phyloP scores from a whole-genome alignment of 2,329 filamentous ascomycete genomes.

The Penicillium sp. region DNA sequence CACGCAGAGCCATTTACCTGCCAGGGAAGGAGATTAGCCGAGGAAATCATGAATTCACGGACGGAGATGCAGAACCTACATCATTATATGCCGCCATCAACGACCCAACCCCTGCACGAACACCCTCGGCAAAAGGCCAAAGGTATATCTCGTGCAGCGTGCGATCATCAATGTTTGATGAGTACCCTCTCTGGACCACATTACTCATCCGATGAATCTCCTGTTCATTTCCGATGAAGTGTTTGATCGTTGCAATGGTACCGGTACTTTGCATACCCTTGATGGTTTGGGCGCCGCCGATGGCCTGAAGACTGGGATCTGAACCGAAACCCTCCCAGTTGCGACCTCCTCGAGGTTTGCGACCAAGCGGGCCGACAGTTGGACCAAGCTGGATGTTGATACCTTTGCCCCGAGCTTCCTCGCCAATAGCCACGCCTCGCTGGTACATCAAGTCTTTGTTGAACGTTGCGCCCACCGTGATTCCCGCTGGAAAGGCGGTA shows the following conservation, averaged over 20 bases:
- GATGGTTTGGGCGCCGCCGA: slow-evolving; percentile 48
- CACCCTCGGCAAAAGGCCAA: slow-evolving; percentile 48
- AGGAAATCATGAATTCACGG: background rate
- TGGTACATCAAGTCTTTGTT: slow-evolving; percentile 66
- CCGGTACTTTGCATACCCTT: slow-evolving; percentile 53
- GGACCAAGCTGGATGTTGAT: slow-evolving; percentile 67
- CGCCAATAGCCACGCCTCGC: slow-evolving; percentile 61
- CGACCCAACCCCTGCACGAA: slow-evolving; percentile 44
- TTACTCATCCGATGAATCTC: slow-evolving; percentile 47
- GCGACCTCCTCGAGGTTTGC: slow-evolving; percentile 65
- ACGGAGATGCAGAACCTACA: slow-evolving; percentile 19
- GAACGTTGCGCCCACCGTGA: slow-evolving; percentile 68
- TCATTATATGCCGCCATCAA: slow-evolving; percentile 42
- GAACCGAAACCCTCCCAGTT: slow-evolving; percentile 71
- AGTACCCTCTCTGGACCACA: slow-evolving; percentile 34
- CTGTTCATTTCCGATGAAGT: slow-evolving; percentile 49
- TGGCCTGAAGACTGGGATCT: slow-evolving; percentile 60
- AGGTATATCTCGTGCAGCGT: slow-evolving; percentile 43
- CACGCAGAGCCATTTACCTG: slow-evolving; percentile 60
- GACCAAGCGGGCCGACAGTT: slow-evolving; percentile 62
- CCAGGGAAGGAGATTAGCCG: background rate
- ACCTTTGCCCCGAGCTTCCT: slow-evolving; percentile 68
- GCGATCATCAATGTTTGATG: slow-evolving; percentile 47
- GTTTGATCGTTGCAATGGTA: slow-evolving; percentile 54
- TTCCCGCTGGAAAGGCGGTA: slow-evolving; percentile 73